Base-by-base conservation (phyloP, 495 filamentous ascomycete species). In the Penicillium pulvis region DNA sequence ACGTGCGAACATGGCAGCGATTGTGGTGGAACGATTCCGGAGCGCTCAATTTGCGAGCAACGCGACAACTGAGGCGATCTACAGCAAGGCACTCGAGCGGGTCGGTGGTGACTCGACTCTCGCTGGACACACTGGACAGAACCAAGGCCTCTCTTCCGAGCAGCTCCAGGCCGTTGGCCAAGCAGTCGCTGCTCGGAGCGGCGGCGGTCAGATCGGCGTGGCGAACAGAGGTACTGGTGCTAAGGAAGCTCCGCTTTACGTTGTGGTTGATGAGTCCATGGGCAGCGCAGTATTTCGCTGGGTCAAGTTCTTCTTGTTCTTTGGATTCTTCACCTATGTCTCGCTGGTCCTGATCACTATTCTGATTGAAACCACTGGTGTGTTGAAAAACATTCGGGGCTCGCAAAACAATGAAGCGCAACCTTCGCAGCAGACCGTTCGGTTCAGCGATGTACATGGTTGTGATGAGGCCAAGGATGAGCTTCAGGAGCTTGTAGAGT, bases 381-480 rank as follows among this genome's bases (percentile, higher is more conserved):
- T 87, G 5, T 66, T 97, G 61, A 92, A 89, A 74, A 94, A 91
- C 54, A 85, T 93, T 24, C 83, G 86, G 2, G 87, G 85, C 43
- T 65, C 83, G 1, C 79, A 84, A 51, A 86, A 83, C 55, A 90
- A 89, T 57, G 92, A 98, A 72, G 92, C 92, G 55, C 90, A 92
- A 65, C 84, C 94, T 6, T 87, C 96, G 69, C 86, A 92, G 57
- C 94, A 98, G 67, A 98, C 81, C 50, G 90, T 90, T 43, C 88
- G 92, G 19, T 98, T 98, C 77, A 84, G 81, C 58, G 95, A 98
- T 72, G 94, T 98, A 4, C 94, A 98, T 67, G 94, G 94, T 26
- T 97, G 93, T 57, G 94, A 98, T 58, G 94, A 98, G 71, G 94
- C 94, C 56, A 98, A 97, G 78, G 95, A 98, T 67, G 94, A 98